Evolutionary conservation across 371 early-diverging fungal species (phyloP).

Genomic region (Apophysomyces sp.): DNA sequence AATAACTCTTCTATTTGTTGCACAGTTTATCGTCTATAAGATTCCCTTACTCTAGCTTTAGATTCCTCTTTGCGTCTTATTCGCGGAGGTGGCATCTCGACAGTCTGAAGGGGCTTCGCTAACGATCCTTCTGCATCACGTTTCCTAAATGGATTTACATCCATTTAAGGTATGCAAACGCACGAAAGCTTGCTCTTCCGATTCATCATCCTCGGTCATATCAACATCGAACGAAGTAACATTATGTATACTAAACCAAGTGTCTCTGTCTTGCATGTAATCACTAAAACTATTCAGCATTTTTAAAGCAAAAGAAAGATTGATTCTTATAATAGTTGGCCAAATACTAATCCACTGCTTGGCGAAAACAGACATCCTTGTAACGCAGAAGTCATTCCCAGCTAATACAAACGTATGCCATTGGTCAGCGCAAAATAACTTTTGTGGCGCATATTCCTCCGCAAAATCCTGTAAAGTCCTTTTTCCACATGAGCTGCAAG

Average conservation of each 20-base stretch:
- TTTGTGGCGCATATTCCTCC: too few relatives aligned
- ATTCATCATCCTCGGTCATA: neutral
- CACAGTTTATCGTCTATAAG: conserved; percentile 13
- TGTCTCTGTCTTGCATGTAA: neutral
- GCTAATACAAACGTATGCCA: too few relatives aligned
- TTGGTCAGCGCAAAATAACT: too few relatives aligned
- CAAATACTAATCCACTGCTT: too few relatives aligned
- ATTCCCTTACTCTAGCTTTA: conserved; percentile 8
- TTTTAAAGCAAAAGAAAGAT: neutral
- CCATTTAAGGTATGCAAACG: conserved; percentile 6
- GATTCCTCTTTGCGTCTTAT: neutral
- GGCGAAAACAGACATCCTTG: too few relatives aligned
- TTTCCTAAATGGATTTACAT: conserved; percentile 3
- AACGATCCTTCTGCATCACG: neutral
- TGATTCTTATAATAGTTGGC: too few relatives aligned
- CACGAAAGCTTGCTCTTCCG: conserved; percentile 1
- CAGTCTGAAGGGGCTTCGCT: neutral
- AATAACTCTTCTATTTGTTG: conserved; percentile 14
- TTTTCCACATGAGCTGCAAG: neutral
- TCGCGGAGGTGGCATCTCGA: conserved; percentile 1
- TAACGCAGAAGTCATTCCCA: too few relatives aligned
- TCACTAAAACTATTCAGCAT: neutral
- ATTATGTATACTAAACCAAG: neutral
- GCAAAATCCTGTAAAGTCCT: neutral
- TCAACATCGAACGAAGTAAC: neutral